These are phyloP conservation scores for Conoideocrella luteorostrata DNA, from an alignment of 2,329 filamentous ascomycete species.

Conservation along the genomic window DNA sequence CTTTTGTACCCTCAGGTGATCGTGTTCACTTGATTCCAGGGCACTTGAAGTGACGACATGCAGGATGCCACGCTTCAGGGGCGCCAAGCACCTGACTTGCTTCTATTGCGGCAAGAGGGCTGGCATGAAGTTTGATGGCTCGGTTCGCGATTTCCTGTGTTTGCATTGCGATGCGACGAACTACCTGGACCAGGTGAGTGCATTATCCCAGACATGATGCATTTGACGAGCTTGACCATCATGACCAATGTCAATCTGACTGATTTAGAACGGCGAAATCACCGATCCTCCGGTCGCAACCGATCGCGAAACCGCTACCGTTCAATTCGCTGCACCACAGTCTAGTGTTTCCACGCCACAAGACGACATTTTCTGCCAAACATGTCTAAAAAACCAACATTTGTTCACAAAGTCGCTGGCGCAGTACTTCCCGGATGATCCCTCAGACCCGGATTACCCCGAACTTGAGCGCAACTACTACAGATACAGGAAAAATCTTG, in stretches of 20 bases:
- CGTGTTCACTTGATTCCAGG: slow-evolving; percentile 5
- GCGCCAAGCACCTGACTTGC: slow-evolving; percentile 52
- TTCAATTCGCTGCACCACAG: slow-evolving; percentile 41
- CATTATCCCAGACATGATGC: no score
- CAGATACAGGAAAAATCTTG: slow-evolving; percentile 64
- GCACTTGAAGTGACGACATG: slow-evolving; percentile 11
- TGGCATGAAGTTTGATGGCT: slow-evolving; percentile 49
- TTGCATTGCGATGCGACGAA: slow-evolving; percentile 78
- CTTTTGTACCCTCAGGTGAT: not conserved
- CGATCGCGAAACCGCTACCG: slow-evolving; percentile 31
- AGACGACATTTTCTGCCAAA: slow-evolving; percentile 57
- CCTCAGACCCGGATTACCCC: slow-evolving; percentile 60
- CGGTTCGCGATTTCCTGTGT: slow-evolving; percentile 64
- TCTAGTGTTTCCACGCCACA: slow-evolving; percentile 18
- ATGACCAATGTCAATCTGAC: slow-evolving; percentile 9
- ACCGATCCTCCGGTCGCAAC: slow-evolving; percentile 71
- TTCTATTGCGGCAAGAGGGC: slow-evolving; percentile 78
- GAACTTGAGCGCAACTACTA: slow-evolving; percentile 64
- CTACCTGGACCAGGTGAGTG: slow-evolving; percentile 71
- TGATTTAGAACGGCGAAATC: slow-evolving; percentile 70
- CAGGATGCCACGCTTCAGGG: slow-evolving; percentile 37
- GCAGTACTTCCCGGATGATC: slow-evolving; percentile 66
- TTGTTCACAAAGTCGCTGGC: slow-evolving; percentile 70
- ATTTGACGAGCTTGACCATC: no score
- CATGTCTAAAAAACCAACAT: slow-evolving; percentile 84